Evolutionary conservation across 225 moss, liverwort and hornwort species (phyloP).

Genomic region (Pseudisothecium myosuroides): DNA sequence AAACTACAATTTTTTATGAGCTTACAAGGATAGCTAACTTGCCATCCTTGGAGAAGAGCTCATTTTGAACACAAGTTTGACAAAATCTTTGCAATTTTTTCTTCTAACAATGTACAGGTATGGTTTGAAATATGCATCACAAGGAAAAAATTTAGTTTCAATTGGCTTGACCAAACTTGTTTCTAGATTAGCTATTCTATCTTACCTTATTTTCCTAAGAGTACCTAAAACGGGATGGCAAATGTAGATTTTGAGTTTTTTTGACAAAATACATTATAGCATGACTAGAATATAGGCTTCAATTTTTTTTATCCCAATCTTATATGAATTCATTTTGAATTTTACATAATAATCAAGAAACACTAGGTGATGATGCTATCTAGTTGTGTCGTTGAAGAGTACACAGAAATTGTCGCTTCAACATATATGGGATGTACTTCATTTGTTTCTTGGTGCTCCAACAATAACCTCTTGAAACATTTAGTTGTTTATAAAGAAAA

Average conservation of each 20-base stretch:
- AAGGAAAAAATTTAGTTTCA: neutral
- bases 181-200: neutral
- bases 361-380: rapidly evolving
- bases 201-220: rapidly evolving
- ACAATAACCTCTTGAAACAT: neutral
- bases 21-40: neutral
- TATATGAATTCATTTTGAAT: neutral
- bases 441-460: rapidly evolving
- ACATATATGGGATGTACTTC: neutral
- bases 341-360: neutral
- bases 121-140: neutral
- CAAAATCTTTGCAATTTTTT: neutral
- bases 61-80: neutral
- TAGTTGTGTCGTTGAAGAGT: neutral
- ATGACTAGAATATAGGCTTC: rapidly evolving
- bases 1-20: neutral
- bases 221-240: rapidly evolving
- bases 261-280: too few relatives aligned
- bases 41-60: rapidly evolving
- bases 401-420: neutral
- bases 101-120: neutral
- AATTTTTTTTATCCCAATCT: neutral
- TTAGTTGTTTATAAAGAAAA: neutral
- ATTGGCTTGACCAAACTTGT: neutral
- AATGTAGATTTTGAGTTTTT: too few relatives aligned